Percentiles rank a stretch among this genome's conserved stretches.
phyloP scores from a whole-genome alignment of 805 yeast species.

The Starmerella apis region DNA sequence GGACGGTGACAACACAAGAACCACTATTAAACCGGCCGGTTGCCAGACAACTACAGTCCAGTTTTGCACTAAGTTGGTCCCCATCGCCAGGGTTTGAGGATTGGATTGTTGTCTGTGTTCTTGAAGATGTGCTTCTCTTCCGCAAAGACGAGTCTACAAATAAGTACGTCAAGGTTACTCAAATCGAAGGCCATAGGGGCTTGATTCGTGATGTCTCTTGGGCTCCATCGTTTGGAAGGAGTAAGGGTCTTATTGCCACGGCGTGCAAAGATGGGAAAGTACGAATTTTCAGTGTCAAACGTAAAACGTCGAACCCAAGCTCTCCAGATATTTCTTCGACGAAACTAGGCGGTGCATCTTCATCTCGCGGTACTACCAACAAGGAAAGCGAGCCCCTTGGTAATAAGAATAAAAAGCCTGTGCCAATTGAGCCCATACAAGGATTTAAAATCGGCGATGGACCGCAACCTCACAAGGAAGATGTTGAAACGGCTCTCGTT shows the following conservation, averaged over 20 bases:
- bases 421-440: conserved; percentile 8
- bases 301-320: neutral
- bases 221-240: conserved; percentile 95
- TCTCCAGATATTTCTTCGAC: neutral
- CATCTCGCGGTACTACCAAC: neutral
- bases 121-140: conserved; percentile 80
- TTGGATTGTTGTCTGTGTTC: conserved; percentile 69
- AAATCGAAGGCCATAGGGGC: conserved; percentile 75
- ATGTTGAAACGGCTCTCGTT: conserved; percentile 42
- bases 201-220: conserved; percentile 80
- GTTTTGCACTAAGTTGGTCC: conserved; percentile 82
- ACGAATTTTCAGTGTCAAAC: conserved; percentile 59
- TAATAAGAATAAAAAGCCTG: neutral
- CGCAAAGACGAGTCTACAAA: conserved; percentile 37
- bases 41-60: conserved; percentile 71
- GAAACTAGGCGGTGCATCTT: conserved; percentile 8
- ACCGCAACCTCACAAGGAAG: neutral
- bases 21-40: conserved; percentile 54
- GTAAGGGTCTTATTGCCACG: conserved; percentile 80
- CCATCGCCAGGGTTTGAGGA: conserved; percentile 75
- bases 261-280: conserved; percentile 93
- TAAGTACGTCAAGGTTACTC: conserved; percentile 39
- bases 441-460: conserved; percentile 11
- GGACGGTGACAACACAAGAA: conserved; percentile 70
- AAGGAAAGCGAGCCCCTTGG: neutral